phyloP scores from a whole-genome alignment of 352 stramenopile species.

The Phytopythium chamaehyphon region DNA sequence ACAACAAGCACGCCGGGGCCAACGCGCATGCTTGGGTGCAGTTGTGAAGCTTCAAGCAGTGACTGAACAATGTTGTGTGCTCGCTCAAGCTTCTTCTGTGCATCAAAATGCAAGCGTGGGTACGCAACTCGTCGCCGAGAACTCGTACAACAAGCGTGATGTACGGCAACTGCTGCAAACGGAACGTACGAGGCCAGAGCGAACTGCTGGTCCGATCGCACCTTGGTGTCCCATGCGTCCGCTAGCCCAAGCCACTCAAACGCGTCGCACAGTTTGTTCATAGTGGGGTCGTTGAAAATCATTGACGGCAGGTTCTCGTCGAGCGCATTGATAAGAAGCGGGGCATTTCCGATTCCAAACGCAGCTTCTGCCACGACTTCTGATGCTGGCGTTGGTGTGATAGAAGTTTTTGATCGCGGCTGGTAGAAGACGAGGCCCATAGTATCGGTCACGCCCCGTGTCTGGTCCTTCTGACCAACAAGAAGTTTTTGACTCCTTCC shows the following conservation, averaged over 20 bases:
- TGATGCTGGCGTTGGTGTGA: slow-evolving; percentile 17
- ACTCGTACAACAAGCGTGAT: slow-evolving; percentile 69
- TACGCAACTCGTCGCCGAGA: slow-evolving; percentile 72
- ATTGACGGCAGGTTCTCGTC: slow-evolving; percentile 89
- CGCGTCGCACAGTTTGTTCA: slow-evolving; percentile 76
- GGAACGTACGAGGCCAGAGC: slow-evolving; percentile 60
- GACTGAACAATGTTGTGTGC: slow-evolving; percentile 63
- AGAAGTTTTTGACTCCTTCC: slow-evolving; percentile 24
- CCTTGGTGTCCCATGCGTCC: slow-evolving; percentile 61
- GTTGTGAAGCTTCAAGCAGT: slow-evolving; percentile 53
- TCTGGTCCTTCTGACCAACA: slow-evolving; percentile 59
- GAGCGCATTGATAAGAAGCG: slow-evolving; percentile 77
- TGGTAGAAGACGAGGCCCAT: slow-evolving; percentile 78
- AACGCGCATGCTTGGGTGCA: slow-evolving; percentile 56
- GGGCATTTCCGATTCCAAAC: slow-evolving; percentile 70
- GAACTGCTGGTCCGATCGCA: slow-evolving; percentile 70
- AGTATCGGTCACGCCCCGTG: slow-evolving; percentile 55
- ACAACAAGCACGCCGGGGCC: slow-evolving; percentile 55
- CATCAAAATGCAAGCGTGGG: slow-evolving; percentile 53
- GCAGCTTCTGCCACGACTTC: slow-evolving; percentile 68
- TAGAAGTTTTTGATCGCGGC: slow-evolving; percentile 43
- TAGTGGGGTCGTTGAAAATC: slow-evolving; percentile 88
- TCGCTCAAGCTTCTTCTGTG: slow-evolving; percentile 52
- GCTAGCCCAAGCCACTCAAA: slow-evolving; percentile 85
- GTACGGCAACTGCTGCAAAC: slow-evolving; percentile 66